These are phyloP conservation scores for Pythium graminicola DNA, from an alignment of 352 stramenopile genomes.

Conservation along the genomic window DNA sequence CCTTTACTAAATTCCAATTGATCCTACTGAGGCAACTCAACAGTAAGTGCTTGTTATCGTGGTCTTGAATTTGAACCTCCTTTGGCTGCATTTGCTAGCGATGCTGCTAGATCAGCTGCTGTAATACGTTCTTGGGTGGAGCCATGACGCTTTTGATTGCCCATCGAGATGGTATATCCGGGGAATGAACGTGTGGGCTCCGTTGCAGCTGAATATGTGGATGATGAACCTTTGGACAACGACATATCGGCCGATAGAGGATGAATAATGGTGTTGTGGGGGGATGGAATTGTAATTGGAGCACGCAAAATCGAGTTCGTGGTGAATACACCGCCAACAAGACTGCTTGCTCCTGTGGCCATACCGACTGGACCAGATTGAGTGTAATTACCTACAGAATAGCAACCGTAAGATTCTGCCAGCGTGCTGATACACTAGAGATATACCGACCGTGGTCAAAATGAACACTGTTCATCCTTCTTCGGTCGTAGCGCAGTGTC, in stretches of 20 bases:
- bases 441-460: slow-evolving; percentile 38
- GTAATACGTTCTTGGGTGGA: slow-evolving; percentile 21
- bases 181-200: slow-evolving; percentile 26
- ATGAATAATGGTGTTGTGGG: slow-evolving; percentile 27
- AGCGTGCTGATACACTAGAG: background rate
- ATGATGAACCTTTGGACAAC: background rate
- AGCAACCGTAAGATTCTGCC: background rate
- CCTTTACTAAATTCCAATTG: slow-evolving; percentile 85
- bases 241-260: slow-evolving; percentile 31
- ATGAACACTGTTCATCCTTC: slow-evolving; percentile 44
- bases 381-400: background rate
- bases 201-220: background rate
- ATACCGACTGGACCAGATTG: slow-evolving; percentile 16
- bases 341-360: slow-evolving; percentile 10
- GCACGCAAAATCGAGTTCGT: slow-evolving; percentile 41
- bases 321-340: slow-evolving; percentile 31
- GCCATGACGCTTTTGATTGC: slow-evolving; percentile 43
- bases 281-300: slow-evolving; percentile 15
- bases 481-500: slow-evolving; percentile 34
- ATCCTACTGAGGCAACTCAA: slow-evolving; percentile 70
- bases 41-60: slow-evolving; percentile 13
- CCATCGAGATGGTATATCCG: slow-evolving; percentile 37
- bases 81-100: slow-evolving; percentile 12
- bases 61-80: background rate
- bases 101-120: slow-evolving; percentile 10